Base-by-base conservation (phyloP, 768 basidiomycete species). In the Tylopilus vinaceipallidus region DNA sequence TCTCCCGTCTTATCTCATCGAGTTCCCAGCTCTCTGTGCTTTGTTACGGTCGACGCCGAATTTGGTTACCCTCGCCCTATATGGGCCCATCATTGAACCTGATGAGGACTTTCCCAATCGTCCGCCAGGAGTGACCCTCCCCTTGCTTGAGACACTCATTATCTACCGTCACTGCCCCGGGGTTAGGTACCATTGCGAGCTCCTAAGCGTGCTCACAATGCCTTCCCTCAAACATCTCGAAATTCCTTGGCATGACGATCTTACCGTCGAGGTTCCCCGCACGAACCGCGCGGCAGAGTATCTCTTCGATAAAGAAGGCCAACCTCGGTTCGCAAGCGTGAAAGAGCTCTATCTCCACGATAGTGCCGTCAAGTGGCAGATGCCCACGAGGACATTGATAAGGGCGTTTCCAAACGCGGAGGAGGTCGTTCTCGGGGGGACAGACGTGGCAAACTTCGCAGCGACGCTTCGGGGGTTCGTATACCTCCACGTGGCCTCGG, bases 161-260 rank as follows among this genome's bases (percentile, higher is more conserved):
- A 42, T 63, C 27, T 51, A 56, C 39, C 58, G 54, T n/a, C 49
- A 43, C 19, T 42, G 47, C 13, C 51, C 56, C 2, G 56, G 42
- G 6, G 22, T 48, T n/a, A 47, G 56, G 33, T 62, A 59, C 34
- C 57, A 55, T 12, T 51, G 34, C 29, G 47, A 48, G 19, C 50
- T 57, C 34, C 34, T 60, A 10, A 52, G 47, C 6, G 40, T 51
- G 6, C 42, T 63, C 34, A 34, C 13, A 1, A n/a, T 10, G 20
- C 58, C 61, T 6, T 29, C 12, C 20, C 52, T 57, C 23, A 49
- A 40, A 36, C 48, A 13, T 22, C 52, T 61, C 23, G 57, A 56
- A 32, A 51, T 60, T 22, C 57, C 49, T 3, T 61, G 54, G 57
- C 52, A 55, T 16, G 53, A 61, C 2, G 52, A 54, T 27, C 53